Percentiles rank a stretch among this genome's conserved stretches.
phyloP scores from a whole-genome alignment of 2,329 filamentous ascomycete genomes.

The Pseudogymnoascus sp. region DNA sequence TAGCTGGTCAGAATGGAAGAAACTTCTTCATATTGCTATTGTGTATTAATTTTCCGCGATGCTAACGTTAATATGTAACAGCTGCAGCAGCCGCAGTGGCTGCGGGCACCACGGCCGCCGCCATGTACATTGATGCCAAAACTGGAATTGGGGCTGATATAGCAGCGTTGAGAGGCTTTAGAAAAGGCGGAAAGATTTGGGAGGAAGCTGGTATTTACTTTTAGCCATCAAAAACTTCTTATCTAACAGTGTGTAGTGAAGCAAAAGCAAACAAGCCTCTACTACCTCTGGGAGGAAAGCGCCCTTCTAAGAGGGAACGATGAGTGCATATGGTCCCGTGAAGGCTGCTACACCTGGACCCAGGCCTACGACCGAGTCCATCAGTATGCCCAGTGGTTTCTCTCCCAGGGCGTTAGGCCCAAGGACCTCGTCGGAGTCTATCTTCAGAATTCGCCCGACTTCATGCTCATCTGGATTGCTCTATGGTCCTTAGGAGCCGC shows the following conservation, averaged over 20 bases:
- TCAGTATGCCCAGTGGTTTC: conserved; percentile 55
- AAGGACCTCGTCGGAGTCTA: conserved; percentile 57
- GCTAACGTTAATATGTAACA: conserved; percentile 9
- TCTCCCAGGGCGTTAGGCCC: conserved; percentile 47
- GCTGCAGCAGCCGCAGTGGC: conserved; percentile 22
- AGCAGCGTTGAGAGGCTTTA: conserved; percentile 34
- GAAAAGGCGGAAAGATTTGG: conserved; percentile 36
- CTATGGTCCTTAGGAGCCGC: conserved; percentile 58
- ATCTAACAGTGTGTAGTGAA: conserved; percentile 30
- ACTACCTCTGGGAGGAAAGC: conserved; percentile 55
- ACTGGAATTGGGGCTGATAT: conserved; percentile 58
- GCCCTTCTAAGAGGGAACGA: conserved; percentile 43
- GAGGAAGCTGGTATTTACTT: conserved; percentile 37
- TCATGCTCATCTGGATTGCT: conserved; percentile 57
- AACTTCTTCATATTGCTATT: neutral
- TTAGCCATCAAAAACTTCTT: conserved; percentile 10
- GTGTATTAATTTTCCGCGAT: neutral
- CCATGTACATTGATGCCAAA: conserved; percentile 59
- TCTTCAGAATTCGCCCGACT: conserved; percentile 59
- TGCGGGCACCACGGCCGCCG: conserved; percentile 36
- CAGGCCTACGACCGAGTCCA: conserved; percentile 47
- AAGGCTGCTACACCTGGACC: conserved; percentile 49
- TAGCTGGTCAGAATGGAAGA: neutral
- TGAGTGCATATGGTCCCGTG: conserved; percentile 59
- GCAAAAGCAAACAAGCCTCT: conserved; percentile 48